Conservation (phyloP, 768 basidiomycete species). For the Calocybe gangraenosa region DNA sequence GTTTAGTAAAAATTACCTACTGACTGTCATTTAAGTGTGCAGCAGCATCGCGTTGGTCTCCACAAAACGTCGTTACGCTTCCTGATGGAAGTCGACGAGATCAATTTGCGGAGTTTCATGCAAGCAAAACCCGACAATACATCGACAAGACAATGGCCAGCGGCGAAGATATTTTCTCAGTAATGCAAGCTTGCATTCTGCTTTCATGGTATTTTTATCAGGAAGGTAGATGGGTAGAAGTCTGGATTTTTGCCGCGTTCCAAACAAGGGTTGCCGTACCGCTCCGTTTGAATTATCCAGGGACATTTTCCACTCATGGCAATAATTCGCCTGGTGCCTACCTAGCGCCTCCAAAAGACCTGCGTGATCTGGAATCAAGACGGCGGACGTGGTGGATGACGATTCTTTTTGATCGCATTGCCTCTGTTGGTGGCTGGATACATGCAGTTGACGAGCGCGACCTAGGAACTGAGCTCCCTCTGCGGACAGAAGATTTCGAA, state of each 20-base stretch:
- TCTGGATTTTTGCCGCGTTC: conserved; percentile 88
- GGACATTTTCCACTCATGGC: conserved; percentile 70
- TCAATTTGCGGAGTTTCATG: conserved; percentile 84
- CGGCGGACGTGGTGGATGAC: conserved; percentile 92
- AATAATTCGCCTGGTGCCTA: conserved; percentile 74
- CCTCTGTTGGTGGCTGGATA: conserved; percentile 80
- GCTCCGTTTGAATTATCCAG: conserved; percentile 80
- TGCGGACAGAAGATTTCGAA: conserved; percentile 74
- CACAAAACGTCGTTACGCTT: conserved; percentile 59
- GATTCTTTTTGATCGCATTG: conserved; percentile 80
- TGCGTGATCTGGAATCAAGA: conserved; percentile 71
- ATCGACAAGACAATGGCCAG: conserved; percentile 90
- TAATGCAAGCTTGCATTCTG: conserved; percentile 83
- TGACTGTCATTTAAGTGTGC: conserved; percentile 60
- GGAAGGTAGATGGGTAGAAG: conserved; percentile 86
- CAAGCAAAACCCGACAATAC: conserved; percentile 80
- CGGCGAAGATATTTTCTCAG: conserved; percentile 81
- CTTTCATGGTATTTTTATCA: conserved; percentile 91
- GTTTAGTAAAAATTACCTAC: conserved; percentile 2
- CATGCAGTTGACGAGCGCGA: conserved; percentile 83
- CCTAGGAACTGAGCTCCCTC: conserved; percentile 78
- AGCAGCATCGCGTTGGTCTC: conserved; percentile 78
- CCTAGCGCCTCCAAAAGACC: conserved; percentile 72
- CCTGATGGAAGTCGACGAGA: conserved; percentile 79
- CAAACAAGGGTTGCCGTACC: conserved; percentile 81